phyloP scores from a whole-genome alignment of 2,329 filamentous ascomycete genomes.

The Hypocreales sp. region DNA sequence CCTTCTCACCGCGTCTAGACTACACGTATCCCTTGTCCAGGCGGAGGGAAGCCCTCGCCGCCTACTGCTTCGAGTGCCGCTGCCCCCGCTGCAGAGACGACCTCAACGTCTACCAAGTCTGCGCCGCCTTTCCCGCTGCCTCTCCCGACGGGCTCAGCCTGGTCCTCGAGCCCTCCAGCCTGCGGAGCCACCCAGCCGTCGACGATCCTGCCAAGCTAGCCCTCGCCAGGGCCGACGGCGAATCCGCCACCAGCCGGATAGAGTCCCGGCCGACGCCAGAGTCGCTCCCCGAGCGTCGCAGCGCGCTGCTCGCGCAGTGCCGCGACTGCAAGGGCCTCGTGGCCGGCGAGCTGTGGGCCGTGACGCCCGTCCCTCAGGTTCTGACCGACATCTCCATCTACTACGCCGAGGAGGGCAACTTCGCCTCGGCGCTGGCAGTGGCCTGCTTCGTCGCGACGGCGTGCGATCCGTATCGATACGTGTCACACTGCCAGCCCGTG shows the following conservation, averaged over 20 bases:
- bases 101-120: constrained; percentile 38
- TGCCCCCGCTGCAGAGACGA: constrained; percentile 34
- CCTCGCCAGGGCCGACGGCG: constrained; percentile 5
- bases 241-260: constrained; percentile 13
- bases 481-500: constrained; percentile 32
- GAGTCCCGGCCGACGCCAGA: constrained; percentile 10
- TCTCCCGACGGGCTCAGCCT: constrained; percentile 29
- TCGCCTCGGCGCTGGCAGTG: constrained; percentile 26
- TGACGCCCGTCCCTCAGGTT: constrained; percentile 30
- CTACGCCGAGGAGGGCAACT: constrained; percentile 25
- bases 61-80: constrained; percentile 36
- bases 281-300: constrained; percentile 11
- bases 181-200: constrained; percentile 12
- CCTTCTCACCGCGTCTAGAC: constrained; percentile 17
- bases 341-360: constrained; percentile 24
- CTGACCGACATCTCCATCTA: constrained; percentile 28
- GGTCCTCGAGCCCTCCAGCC: constrained; percentile 20
- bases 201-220: constrained; percentile 6
- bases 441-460: constrained; percentile 30
- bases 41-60: constrained; percentile 25
- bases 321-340: constrained; percentile 10
- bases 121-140: constrained; percentile 22
- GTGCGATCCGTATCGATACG: constrained; percentile 32
- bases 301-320: constrained; percentile 8
- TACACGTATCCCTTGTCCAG: constrained; percentile 26